phyloP scores from a whole-genome alignment of 2,329 filamentous ascomycete species.

The Clarireedia homoeocarpa region DNA sequence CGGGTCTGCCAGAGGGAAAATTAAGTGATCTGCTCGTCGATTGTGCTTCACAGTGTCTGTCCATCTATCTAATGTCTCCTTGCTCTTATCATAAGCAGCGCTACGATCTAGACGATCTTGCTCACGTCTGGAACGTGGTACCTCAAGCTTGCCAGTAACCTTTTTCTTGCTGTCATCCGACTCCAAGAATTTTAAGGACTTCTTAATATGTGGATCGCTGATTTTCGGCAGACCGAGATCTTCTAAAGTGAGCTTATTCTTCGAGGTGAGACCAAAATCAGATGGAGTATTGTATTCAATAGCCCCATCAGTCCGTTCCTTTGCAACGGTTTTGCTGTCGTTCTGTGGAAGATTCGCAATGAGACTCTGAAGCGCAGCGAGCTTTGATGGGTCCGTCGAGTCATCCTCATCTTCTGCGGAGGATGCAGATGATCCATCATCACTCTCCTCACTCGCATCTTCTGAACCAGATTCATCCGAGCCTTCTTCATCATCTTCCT shows the following conservation, averaged over 20 bases:
- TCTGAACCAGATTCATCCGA: conserved; percentile 36
- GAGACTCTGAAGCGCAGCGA: conserved; percentile 59
- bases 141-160: conserved; percentile 57
- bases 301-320: conserved; percentile 35
- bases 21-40: conserved; percentile 79
- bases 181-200: conserved; percentile 66
- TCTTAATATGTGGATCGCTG: conserved; percentile 68
- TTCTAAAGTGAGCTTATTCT: conserved; percentile 48
- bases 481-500: conserved; percentile 19
- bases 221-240: conserved; percentile 66
- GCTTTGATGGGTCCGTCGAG: conserved; percentile 37
- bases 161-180: conserved; percentile 48
- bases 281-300: conserved; percentile 57
- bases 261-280: conserved; percentile 48
- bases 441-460: conserved; percentile 41
- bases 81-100: conserved; percentile 83
- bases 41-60: conserved; percentile 93
- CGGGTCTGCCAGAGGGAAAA: conserved; percentile 77
- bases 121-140: conserved; percentile 76
- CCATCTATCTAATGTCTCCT: conserved; percentile 86
- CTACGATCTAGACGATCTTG: conserved; percentile 77
- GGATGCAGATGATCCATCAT: conserved; percentile 46
- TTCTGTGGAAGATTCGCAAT: conserved; percentile 53
- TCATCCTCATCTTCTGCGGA: conserved; percentile 38
- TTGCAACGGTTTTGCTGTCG: conserved; percentile 19